phyloP scores from a whole-genome alignment of 2,329 filamentous ascomycete genomes.

The Fusarium tanahbumbuense region DNA sequence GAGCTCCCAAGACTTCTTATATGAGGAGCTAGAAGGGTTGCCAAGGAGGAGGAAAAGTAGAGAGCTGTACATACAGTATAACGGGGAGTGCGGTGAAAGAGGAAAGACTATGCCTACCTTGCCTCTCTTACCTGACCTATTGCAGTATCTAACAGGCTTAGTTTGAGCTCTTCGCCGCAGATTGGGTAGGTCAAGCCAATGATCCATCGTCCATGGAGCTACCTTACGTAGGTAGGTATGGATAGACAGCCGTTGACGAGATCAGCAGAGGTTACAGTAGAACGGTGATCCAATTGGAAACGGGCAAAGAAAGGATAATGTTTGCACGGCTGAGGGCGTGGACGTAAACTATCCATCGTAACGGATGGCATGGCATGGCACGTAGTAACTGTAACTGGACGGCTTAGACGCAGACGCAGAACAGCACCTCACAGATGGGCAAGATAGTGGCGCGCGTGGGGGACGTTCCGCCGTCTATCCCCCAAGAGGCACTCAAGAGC shows the following conservation, averaged over 20 bases:
- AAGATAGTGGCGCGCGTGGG: constrained; percentile 46
- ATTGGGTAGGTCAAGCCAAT: constrained; percentile 28
- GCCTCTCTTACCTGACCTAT: constrained; percentile 8
- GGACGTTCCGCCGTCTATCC: constrained; percentile 21
- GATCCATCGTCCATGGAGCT: constrained; percentile 23
- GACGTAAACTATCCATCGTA: constrained; percentile 25
- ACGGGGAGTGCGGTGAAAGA: constrained; percentile 39
- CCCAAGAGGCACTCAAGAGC: constrained; percentile 25
- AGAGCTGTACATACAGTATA: constrained; percentile 29
- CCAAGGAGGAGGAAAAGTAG: constrained; percentile 31
- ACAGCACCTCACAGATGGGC: constrained; percentile 27
- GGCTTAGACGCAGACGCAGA: constrained; percentile 34
- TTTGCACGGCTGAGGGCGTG: constrained; percentile 35
- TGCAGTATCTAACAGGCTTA: constrained; percentile 21
- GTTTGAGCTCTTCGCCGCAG: constrained; percentile 28
- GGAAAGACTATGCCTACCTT: constrained; percentile 9
- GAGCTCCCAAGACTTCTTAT: constrained; percentile 42
- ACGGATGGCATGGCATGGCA: constrained; percentile 26
- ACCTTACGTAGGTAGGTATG: constrained; percentile 20
- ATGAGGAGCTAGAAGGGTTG: constrained; percentile 25
- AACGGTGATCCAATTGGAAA: constrained; percentile 22
- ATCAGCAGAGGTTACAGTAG: constrained; percentile 41
- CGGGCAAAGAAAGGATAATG: constrained; percentile 5
- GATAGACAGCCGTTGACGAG: constrained; percentile 37
- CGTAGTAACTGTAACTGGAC: constrained; percentile 2